These are phyloP conservation scores for Talaromyces pinophilus DNA, from an alignment of 2,329 filamentous ascomycete genomes.

Conservation along the genomic window DNA sequence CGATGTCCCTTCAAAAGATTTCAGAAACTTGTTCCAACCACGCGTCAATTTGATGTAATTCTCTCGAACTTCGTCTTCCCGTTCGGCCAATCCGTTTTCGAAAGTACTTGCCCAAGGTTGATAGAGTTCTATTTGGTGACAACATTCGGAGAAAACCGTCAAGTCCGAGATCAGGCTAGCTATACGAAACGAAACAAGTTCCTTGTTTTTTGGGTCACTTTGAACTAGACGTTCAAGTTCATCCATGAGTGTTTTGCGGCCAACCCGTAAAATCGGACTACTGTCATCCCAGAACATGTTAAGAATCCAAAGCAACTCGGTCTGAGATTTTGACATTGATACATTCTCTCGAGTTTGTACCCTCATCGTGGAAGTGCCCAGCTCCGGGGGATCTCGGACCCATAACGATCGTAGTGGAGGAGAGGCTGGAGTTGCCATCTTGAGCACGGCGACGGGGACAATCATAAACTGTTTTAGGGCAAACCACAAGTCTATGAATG, in stretches of 20 bases:
- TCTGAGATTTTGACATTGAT: too few relatives aligned
- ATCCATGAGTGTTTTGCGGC: conserved; percentile 1
- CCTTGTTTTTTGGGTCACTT: neutral
- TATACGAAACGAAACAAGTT: neutral
- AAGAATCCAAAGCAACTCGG: conserved; percentile 6
- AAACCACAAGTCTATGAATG: neutral
- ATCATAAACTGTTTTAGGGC: neutral
- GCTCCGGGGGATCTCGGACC: neutral
- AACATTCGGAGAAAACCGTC: conserved; percentile 1
- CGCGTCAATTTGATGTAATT: neutral
- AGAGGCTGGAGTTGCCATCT: neutral
- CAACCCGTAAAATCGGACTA: neutral
- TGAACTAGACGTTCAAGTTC: conserved; percentile 10
- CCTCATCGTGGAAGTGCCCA: neutral
- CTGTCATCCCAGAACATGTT: neutral
- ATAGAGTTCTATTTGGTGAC: neutral
- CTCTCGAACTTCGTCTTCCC: neutral
- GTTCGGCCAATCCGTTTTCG: neutral
- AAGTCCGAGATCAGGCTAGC: neutral
- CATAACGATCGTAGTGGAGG: conserved; percentile 3
- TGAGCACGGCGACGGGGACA: neutral
- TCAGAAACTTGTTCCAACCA: neutral
- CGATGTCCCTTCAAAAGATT: neutral
- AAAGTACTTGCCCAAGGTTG: neutral
- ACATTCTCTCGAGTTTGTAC: neutral